A percentile compares a stretch with the other conserved stretches of the same genome.
Conservation (phyloP, 441 rosid genomes). For the Pelargonium fulgidum region DNA sequence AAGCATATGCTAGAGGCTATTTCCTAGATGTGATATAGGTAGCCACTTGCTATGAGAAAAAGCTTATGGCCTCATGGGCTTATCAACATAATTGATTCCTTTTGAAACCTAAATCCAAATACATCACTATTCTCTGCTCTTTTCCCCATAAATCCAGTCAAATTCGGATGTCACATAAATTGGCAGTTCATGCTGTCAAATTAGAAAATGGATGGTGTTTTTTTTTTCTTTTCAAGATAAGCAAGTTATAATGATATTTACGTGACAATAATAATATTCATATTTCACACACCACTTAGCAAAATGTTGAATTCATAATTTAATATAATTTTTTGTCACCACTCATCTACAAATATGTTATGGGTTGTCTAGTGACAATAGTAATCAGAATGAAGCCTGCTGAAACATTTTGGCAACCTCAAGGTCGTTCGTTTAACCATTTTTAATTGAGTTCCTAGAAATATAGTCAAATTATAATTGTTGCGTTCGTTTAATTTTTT, state of each 20-base stretch:
- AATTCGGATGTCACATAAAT: too few species aligned
- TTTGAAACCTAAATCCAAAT: background rate
- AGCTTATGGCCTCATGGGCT: background rate
- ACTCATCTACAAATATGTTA: background rate
- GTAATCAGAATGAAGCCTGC: too few species aligned
- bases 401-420: background rate
- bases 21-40: background rate
- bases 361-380: too few species aligned
- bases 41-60: background rate
- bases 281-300: too few species aligned
- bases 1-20: background rate
- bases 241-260: background rate
- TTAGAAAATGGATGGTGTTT: background rate
- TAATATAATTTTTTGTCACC: background rate
- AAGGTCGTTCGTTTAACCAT: background rate
- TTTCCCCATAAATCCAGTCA: too few species aligned
- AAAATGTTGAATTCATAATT: background rate
- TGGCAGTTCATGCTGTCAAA: background rate
- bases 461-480: too few species aligned
- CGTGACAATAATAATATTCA: background rate
- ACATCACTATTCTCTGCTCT: background rate
- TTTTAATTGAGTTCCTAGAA: too few species aligned
- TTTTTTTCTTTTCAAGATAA: background rate
- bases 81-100: background rate
- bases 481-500: too few species aligned